phyloP scores from a whole-genome alignment of 2,329 filamentous ascomycete genomes.

The Scleromitrula shiraiana region DNA sequence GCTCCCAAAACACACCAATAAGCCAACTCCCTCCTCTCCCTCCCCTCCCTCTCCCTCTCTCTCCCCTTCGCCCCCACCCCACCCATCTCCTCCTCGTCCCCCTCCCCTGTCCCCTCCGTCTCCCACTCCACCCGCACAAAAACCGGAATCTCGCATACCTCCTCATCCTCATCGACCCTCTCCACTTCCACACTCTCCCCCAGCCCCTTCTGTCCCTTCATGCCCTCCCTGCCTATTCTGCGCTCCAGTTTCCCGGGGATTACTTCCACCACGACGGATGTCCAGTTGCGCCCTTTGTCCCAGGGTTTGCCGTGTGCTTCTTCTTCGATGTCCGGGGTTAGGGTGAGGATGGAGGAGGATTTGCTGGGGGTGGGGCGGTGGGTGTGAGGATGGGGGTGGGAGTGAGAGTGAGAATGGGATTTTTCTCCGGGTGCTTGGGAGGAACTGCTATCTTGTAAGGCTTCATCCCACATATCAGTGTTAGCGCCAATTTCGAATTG shows the following conservation, averaged over 20 bases:
- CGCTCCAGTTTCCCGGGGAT: slow-evolving; percentile 49
- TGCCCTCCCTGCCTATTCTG: slow-evolving; percentile 27
- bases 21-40: slow-evolving; percentile 78
- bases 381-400: no score
- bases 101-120: slow-evolving; percentile 51
- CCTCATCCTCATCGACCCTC: slow-evolving; percentile 8
- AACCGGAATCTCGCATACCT: slow-evolving; percentile 73
- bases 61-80: slow-evolving; percentile 29
- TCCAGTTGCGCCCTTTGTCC: slow-evolving; percentile 91
- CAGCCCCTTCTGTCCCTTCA: slow-evolving; percentile 43
- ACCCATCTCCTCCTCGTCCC: slow-evolving; percentile 43
- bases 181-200: slow-evolving; percentile 34
- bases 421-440: slow-evolving; percentile 23
- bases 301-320: slow-evolving; percentile 69
- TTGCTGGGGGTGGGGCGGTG: no score
- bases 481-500: slow-evolving; percentile 93
- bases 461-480: slow-evolving; percentile 90
- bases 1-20: slow-evolving; percentile 94
- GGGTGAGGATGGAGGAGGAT: no score
- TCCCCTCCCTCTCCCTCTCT: slow-evolving; percentile 49
- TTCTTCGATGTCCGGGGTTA: no score
- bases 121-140: slow-evolving; percentile 93
- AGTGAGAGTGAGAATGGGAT: slow-evolving; percentile 20
- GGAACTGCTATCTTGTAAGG: slow-evolving; percentile 33
- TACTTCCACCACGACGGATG: slow-evolving; percentile 86